Base-by-base conservation (phyloP, 208 protist species). In the Novymonas esmeraldas region DNA sequence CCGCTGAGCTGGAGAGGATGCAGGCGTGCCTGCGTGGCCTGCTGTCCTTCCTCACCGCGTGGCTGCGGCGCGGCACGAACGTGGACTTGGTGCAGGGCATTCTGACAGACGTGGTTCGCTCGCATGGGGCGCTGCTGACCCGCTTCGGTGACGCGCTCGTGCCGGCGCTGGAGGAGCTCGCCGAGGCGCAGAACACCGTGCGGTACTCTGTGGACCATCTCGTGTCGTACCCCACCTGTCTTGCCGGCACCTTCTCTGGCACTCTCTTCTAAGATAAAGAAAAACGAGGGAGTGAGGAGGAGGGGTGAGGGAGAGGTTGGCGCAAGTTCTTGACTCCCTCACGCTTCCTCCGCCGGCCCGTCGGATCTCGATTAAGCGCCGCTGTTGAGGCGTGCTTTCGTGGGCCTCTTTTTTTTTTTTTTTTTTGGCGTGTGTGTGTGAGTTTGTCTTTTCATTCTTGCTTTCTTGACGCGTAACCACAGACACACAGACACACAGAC, bases 81-180 rank as follows among this genome's bases (percentile, higher is more conserved):
- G 85, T 90, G 24, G 90, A 95, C 48, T 64, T 95, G 3, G 73
- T 92, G 22, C 90, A 95, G 62, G 90, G 87, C 22, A 75, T 95
- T 50, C 60, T 95, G n/a, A 78, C 87, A 33, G 77, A 91, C 59
- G 63, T 81, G 14, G 61, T 92, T 24, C 79, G 82, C 44, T 85
- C 84, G 13, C 82, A 95, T 58, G 83, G 79, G 7, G 46, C 78
- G 41, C 62, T 95, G 50, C 76, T 93, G 24, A 89, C 84, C 18
- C 79, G 74, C 16, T 83, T 87, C 33, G 81, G 85, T 0, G 79
- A 82, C 1, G 74, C 70, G 18, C 56, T 87, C 3, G 63, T 81
- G 20, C 62, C 56, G 10, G 69, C 79, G 18, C 55, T 92, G 59
- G 68, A 80, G 64, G 81, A 77, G 31, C 39, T 94, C 16, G 75